A percentile compares a stretch with the other conserved stretches of the same genome.
phyloP scores from a whole-genome alignment of 108 stramenopile genomes.

The Nitzschia sp. region DNA sequence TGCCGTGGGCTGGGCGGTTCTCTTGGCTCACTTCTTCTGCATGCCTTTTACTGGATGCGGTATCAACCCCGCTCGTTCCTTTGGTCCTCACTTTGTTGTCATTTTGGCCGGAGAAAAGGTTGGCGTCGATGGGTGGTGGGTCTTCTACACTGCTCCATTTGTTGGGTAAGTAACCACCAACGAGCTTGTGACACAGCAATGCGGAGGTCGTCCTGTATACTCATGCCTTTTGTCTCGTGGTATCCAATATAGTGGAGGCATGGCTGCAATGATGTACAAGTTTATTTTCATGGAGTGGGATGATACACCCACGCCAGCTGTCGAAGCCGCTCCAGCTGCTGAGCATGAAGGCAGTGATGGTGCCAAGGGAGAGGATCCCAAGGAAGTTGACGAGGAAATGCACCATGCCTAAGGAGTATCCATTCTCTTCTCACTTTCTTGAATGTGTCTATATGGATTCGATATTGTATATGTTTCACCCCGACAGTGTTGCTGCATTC shows the following conservation, averaged over 20 bases:
- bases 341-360: too few species aligned
- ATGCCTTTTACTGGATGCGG: conserved; percentile 65
- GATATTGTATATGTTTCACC: too few species aligned
- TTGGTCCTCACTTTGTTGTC: conserved; percentile 6
- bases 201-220: too few species aligned
- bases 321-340: too few species aligned
- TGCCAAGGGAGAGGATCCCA: too few species aligned
- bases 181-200: too few species aligned
- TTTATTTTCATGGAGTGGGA: conserved; percentile 2
- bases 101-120: conserved; percentile 1
- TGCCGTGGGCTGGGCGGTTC: conserved; percentile 46
- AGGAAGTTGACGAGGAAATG: too few species aligned
- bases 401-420: too few species aligned
- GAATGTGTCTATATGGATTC: too few species aligned
- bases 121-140: conserved; percentile 15
- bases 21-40: conserved; percentile 42
- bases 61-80: conserved; percentile 59
- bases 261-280: conserved; percentile 8
- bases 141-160: conserved; percentile 26
- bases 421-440: too few species aligned
- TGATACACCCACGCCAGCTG: not conserved
- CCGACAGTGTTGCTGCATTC: too few species aligned
- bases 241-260: not conserved
- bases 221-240: too few species aligned
- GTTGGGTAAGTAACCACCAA: conserved; percentile 7